A percentile compares a stretch with the other conserved stretches of the same genome.
Conservation (phyloP, 2,329 filamentous ascomycete genomes). For the Epichloe sibirici region DNA sequence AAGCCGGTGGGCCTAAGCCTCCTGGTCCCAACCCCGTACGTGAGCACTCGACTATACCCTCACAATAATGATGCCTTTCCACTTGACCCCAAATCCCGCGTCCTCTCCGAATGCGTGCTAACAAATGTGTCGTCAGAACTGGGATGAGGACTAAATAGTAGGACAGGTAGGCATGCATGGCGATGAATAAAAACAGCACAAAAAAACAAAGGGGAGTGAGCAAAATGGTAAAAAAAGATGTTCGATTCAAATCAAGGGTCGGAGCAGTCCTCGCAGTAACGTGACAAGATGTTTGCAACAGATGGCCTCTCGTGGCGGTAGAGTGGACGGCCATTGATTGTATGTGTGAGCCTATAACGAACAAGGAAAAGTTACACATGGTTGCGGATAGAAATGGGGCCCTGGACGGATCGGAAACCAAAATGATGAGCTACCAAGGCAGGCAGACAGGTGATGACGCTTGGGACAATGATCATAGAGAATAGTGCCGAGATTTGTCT, state of each 20-base stretch:
- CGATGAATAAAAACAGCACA: background rate
- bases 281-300: no score
- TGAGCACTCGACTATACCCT: constrained; percentile 4
- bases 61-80: no score
- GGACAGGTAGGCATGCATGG: background rate
- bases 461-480: no score
- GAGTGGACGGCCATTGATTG: background rate
- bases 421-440: no score
- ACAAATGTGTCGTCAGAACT: constrained; percentile 31
- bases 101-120: background rate
- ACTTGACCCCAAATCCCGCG: no score
- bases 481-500: no score
- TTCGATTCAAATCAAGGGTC: background rate
- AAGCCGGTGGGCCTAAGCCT: constrained; percentile 94
- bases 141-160: constrained; percentile 47
- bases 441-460: no score
- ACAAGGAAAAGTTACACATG: background rate
- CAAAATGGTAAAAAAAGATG: no score
- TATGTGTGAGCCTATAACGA: background rate
- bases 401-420: no score
- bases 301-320: no score
- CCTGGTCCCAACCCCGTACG: constrained; percentile 75
- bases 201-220: background rate
- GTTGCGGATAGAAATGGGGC: no score
- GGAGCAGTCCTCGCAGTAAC: no score